Evolutionary conservation across 73 alveolate genomes (phyloP).

Genomic region (Durusdinium trenchii): DNA sequence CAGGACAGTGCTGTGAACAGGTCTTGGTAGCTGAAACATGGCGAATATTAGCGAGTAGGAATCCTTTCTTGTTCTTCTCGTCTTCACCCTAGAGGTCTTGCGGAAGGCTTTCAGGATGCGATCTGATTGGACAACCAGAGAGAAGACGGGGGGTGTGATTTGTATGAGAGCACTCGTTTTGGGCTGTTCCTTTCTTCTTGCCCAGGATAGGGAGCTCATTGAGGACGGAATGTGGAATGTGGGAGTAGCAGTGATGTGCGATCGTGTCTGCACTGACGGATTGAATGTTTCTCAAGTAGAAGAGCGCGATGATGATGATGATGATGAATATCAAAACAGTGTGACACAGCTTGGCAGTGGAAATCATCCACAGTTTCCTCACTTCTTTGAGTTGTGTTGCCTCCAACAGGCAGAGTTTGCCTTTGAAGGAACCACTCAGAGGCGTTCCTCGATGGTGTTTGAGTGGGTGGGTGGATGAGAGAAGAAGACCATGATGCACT

Average conservation of each 20-base stretch:
- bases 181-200: background rate
- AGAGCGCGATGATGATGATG: no score
- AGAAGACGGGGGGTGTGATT: background rate
- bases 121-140: no score
- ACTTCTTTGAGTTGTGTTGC: background rate
- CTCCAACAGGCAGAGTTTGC: slow-evolving; percentile 55
- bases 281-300: no score
- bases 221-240: background rate
- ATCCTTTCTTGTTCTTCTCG: no score
- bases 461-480: background rate
- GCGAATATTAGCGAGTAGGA: no score
- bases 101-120: no score
- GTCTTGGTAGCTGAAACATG: background rate
- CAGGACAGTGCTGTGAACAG: slow-evolving; percentile 32
- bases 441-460: background rate
- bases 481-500: no score
- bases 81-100: no score
- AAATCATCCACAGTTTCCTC: no score
- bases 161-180: background rate
- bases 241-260: background rate
- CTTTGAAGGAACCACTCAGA: slow-evolving; percentile 70
- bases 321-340: background rate
- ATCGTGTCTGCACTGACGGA: no score
- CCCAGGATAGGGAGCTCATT: slow-evolving; percentile 14
- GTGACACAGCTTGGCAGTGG: background rate